Evolutionary conservation across 1,284 basidiomycete species (phyloP), one percentile per base, ranked within the genome.

Genomic region (Cutaneotrichosporon sp.): DNA sequence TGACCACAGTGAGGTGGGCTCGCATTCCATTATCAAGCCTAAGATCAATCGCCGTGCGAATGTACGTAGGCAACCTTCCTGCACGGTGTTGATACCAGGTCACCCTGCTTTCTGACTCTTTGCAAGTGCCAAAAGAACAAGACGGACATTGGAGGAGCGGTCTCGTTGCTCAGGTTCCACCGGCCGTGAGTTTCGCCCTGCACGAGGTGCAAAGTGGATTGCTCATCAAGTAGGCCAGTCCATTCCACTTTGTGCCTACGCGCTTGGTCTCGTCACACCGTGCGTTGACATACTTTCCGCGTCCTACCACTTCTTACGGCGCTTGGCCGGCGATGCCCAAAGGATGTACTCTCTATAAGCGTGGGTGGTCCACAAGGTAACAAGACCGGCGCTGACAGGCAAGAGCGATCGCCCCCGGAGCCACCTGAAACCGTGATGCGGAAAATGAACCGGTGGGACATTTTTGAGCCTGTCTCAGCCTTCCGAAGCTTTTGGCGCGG

Each of bases 221-320:
- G 37, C 37, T 30, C 5, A 30, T 5, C 26, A 5, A 9, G 12
- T 36, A 52, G 51, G 45, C 45, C 44, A 26, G 46, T 37, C 41
- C 42, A 10, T 30, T 10, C 5, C 26, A 30, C 5, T 30, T 30
- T 30, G 26, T 5, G 10, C 7, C 26, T 5, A 30, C 26, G 26
- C 13, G 30, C 12, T 1, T 14, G 34, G 12, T 54, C 33, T 30
- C 15, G 40, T 15, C 47, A 3, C 17, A 41, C 15, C 43, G 50
- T 26, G 15, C 40, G 8, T 36, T 68, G 7, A 56, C 56, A 2
- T 66, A 64, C 52, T 64, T 64, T 37, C 63, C 66, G 9, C 47
- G 34, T 7, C 30, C 46, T 4, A 34, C 47, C 1, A 67, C 64
- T 3, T 49, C 51, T 0, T 20, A 21, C 9, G 34, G 23, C 9